A percentile compares a stretch with the other conserved stretches of the same genome.
Evolutionary conservation across 23 red algal species (phyloP).

Genomic region (Agarophyton chilense): DNA sequence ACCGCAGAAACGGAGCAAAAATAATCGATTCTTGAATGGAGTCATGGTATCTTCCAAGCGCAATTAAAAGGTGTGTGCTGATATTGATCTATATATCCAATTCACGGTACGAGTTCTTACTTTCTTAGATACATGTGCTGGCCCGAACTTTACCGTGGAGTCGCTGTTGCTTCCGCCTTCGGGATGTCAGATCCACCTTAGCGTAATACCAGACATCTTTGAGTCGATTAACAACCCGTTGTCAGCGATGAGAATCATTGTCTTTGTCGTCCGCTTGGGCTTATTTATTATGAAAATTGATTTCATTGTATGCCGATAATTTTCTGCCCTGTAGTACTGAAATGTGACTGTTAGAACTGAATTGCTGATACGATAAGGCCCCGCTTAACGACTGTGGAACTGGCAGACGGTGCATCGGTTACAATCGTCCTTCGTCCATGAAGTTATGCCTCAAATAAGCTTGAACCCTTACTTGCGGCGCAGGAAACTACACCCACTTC

Average conservation of each 20-base stretch:
- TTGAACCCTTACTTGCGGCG: neutral
- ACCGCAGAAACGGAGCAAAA: too few species aligned
- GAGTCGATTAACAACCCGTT: neutral
- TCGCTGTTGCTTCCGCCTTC: neutral
- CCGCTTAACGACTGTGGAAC: neutral
- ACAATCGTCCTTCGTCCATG: neutral
- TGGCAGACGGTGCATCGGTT: neutral
- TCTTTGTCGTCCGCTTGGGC: neutral
- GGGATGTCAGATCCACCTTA: neutral
- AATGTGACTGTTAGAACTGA: neutral
- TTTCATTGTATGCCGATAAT: slow-evolving; percentile 11
- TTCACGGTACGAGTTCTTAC: neutral
- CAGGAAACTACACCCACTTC: neutral
- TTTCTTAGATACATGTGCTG: slow-evolving; percentile 24
- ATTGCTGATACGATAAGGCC: slow-evolving; percentile 19
- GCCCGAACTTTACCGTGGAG: neutral
- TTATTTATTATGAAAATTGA: neutral
- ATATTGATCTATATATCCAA: too few species aligned
- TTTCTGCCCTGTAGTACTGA: neutral
- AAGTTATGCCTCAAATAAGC: neutral
- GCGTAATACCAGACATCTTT: neutral
- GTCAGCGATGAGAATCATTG: neutral
- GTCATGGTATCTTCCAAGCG: too few species aligned
- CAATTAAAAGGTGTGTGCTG: too few species aligned
- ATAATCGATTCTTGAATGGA: too few species aligned